phyloP scores from a whole-genome alignment of 2,329 filamentous ascomycete genomes.

The Aureobasidium sp. region DNA sequence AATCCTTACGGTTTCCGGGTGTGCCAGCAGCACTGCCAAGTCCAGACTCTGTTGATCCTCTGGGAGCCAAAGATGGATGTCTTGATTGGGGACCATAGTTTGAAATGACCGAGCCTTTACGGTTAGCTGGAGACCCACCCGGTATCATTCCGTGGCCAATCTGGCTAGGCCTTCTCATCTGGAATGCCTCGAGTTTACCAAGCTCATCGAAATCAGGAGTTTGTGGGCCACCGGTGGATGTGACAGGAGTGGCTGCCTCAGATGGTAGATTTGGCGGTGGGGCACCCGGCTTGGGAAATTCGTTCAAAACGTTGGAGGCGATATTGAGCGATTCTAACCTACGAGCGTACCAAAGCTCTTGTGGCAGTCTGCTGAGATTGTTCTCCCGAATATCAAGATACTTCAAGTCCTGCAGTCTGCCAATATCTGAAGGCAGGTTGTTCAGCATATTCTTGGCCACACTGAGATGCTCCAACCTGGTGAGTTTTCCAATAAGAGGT shows the following conservation, averaged over 20 bases:
- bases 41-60: conserved; percentile 40
- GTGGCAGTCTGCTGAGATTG: conserved; percentile 79
- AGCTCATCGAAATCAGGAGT: conserved; percentile 74
- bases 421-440: conserved; percentile 78
- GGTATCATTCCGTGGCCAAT: conserved; percentile 58
- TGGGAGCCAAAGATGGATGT: conserved; percentile 75
- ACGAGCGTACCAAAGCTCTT: conserved; percentile 93
- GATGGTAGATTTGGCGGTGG: conserved; percentile 45
- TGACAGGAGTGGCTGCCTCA: conserved; percentile 33
- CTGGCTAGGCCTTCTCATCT: conserved; percentile 72
- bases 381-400: conserved; percentile 88
- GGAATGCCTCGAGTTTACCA: conserved; percentile 55
- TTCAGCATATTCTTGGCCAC: conserved; percentile 87
- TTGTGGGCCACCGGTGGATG: conserved; percentile 30
- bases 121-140: conserved; percentile 56
- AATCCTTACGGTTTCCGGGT: conserved; percentile 71
- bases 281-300: conserved; percentile 75
- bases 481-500: conserved; percentile 73
- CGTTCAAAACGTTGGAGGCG: conserved; percentile 86
- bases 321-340: conserved; percentile 88
- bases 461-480: conserved; percentile 81
- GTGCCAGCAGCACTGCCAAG: conserved; percentile 50
- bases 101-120: conserved; percentile 69
- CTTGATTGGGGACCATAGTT: conserved; percentile 52
- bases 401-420: conserved; percentile 74